These are phyloP conservation scores for Lipomyces kockii DNA, from an alignment of 805 yeast species.

Conservation along the genomic window DNA sequence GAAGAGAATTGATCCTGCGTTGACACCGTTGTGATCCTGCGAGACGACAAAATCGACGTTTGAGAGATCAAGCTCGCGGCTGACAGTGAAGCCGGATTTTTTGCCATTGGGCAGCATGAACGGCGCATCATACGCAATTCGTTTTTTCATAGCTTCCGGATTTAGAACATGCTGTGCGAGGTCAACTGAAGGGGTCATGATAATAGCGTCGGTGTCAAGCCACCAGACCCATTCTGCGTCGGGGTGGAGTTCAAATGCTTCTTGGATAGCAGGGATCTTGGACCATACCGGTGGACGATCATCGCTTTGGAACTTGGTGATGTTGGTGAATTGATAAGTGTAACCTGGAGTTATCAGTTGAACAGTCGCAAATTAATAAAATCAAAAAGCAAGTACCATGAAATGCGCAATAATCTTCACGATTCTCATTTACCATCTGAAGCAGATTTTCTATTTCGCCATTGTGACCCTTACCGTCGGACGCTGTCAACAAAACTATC, in stretches of 20 bases:
- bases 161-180: constrained; percentile 41
- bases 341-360: constrained; percentile 30
- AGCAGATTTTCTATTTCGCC: constrained; percentile 14
- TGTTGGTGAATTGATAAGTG: constrained; percentile 41
- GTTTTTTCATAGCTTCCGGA: constrained; percentile 39
- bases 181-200: constrained; percentile 44
- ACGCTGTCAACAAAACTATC: constrained; percentile 33
- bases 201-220: constrained; percentile 47
- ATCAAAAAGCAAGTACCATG: constrained; percentile 28
- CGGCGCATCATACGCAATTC: constrained; percentile 36
- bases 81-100: constrained; percentile 17
- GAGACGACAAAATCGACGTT: constrained; percentile 69
- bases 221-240: constrained; percentile 49
- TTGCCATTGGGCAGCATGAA: constrained; percentile 27
- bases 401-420: constrained; percentile 41
- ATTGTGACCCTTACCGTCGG: constrained; percentile 32
- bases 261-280: constrained; percentile 45
- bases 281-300: constrained; percentile 41
- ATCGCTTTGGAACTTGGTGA: constrained; percentile 35
- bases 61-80: constrained; percentile 19
- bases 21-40: constrained; percentile 88
- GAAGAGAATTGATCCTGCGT: constrained; percentile 76
- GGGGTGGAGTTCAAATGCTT: constrained; percentile 43
- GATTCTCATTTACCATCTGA: constrained; percentile 36
- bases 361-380: neutral